These are phyloP conservation scores for Apophysomyces sp. DNA, from an alignment of 371 early-diverging fungal genomes.

Conservation along the genomic window DNA sequence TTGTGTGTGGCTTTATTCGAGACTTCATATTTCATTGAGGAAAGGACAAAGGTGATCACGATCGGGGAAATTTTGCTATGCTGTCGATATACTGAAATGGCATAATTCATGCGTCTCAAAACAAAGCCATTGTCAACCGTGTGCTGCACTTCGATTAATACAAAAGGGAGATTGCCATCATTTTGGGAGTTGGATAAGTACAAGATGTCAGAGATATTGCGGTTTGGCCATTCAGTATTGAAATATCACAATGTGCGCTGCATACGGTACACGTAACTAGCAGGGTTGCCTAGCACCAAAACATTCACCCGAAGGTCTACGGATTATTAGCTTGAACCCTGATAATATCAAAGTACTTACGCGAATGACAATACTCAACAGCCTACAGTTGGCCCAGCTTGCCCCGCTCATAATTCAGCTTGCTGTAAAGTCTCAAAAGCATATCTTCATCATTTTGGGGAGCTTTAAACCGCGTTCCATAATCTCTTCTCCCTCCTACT, in stretches of 20 bases:
- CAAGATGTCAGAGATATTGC: not conserved
- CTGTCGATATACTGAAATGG: conserved; percentile 12
- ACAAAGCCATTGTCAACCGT: conserved; percentile 12
- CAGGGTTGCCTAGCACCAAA: conserved; percentile 5
- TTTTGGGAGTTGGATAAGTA: not conserved
- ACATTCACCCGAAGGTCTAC: conserved; percentile 4
- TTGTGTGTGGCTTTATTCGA: no score
- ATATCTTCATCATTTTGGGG: conserved; percentile 27
- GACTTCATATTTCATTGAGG: no score
- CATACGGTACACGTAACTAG: conserved; percentile 6
- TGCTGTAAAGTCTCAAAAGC: conserved; percentile 1
- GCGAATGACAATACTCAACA: not conserved
- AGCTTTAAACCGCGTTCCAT: conserved; percentile 16
- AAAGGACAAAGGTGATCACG: conserved; percentile 3
- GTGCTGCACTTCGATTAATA: conserved; percentile 9
- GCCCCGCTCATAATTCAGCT: not conserved
- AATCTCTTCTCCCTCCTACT: conserved; percentile 14
- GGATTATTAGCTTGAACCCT: not conserved
- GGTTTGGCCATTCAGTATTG: conserved; percentile 1
- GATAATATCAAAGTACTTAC: not conserved
- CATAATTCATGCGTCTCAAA: conserved; percentile 10
- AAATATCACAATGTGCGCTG: no score
- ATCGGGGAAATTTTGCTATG: conserved; percentile 1
- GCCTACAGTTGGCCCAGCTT: not conserved
- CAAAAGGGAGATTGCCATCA: not conserved